Conservation (phyloP, 768 basidiomycete species). For the Leccinum barrowsii region DNA sequence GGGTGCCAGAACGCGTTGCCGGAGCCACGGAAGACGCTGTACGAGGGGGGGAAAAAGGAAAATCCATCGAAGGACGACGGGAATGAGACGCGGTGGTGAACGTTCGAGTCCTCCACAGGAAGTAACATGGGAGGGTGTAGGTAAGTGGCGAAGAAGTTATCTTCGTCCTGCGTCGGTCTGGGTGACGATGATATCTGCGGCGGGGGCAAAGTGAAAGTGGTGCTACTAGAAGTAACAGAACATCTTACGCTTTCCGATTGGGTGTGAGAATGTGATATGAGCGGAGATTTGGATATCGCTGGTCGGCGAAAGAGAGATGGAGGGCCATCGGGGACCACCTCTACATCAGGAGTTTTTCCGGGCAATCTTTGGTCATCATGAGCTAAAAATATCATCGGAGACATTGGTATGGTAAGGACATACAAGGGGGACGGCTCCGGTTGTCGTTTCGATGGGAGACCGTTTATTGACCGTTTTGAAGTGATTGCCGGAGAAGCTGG, state of each 20-base stretch:
- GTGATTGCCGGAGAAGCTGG: slow-evolving; percentile 56
- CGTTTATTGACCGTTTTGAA: slow-evolving; percentile 41
- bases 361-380: slow-evolving; percentile 12
- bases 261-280: slow-evolving; percentile 45
- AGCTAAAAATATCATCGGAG: slow-evolving; percentile 9
- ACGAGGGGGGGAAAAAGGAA: no score
- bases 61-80: no score
- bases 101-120: no score
- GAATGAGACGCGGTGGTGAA: no score
- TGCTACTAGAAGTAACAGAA: slow-evolving; percentile 4
- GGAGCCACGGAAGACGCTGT: no score
- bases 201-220: slow-evolving; percentile 9
- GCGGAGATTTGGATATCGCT: slow-evolving; percentile 41
- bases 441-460: slow-evolving; percentile 25
- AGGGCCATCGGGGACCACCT: slow-evolving; percentile 12
- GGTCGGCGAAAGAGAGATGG: slow-evolving; percentile 34
- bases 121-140: no score
- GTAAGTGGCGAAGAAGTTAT: no score
- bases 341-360: slow-evolving; percentile 13
- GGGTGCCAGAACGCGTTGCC: no score
- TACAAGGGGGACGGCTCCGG: slow-evolving; percentile 22
- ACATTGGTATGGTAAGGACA: slow-evolving; percentile 5
- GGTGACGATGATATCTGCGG: slow-evolving; percentile 36
- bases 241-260: slow-evolving; percentile 48
- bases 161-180: slow-evolving; percentile 16